Evolutionary conservation across 805 yeast genomes (phyloP).

Genomic region (Yarrowia hollandica): DNA sequence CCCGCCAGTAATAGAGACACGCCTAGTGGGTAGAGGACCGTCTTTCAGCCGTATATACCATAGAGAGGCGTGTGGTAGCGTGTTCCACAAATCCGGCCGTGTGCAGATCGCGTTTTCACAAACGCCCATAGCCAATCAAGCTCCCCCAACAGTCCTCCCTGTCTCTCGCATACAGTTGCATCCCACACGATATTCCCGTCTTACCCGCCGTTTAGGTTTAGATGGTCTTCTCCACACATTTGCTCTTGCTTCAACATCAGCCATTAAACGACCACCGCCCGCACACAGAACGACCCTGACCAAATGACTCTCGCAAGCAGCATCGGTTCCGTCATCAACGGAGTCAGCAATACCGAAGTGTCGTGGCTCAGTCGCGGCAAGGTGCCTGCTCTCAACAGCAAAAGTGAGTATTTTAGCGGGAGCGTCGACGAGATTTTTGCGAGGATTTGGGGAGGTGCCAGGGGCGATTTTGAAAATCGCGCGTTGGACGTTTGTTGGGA

Average conservation of each 20-base stretch:
- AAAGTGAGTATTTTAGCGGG: background rate
- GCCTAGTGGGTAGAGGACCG: no score
- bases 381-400: constrained; percentile 23
- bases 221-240: constrained; percentile 28
- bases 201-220: constrained; percentile 17
- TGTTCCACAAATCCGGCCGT: background rate
- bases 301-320: constrained; percentile 26
- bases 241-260: background rate
- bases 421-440: background rate
- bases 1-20: no score
- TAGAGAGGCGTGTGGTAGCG: no score
- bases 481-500: background rate
- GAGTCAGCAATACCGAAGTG: constrained; percentile 28
- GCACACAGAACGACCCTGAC: no score
- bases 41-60: background rate
- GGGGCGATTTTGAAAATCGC: no score
- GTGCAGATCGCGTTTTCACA: no score
- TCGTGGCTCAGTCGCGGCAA: constrained; percentile 28
- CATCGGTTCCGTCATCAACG: constrained; percentile 29
- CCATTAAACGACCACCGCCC: no score
- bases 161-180: constrained; percentile 10
- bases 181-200: constrained; percentile 10
- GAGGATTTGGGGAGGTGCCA: background rate
- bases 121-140: no score
- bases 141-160: background rate